Evolutionary conservation across 106 monocot genomes (phyloP), one percentile per base, ranked within the genome.

Genomic region (Gastrodia elata): DNA sequence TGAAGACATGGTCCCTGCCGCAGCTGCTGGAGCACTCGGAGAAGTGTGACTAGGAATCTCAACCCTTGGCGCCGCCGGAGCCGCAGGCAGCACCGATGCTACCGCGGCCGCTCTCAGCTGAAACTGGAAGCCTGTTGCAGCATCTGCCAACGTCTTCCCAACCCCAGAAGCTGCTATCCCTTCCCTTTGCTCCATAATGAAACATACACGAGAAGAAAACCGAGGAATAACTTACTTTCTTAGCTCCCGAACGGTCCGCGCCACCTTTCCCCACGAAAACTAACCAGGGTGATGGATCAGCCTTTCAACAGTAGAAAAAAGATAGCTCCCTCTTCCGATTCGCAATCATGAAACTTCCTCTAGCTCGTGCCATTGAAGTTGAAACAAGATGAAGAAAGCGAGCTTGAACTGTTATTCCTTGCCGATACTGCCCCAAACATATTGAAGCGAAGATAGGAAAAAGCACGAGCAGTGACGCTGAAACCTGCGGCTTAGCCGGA

Each of bases 131-230:
- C 38, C 39, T 38, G 2, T 9, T 10, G 34, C 65, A 35, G 15
- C 34, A 5, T 43, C 72, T 52, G 18, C 59, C 48, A 30, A 37
- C 74, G 68, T 18, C 70, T n/a, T 77, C 43, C 78, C 65, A 40
- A 68, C 70, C 26, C 48, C 74, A 25, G 81, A 32, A 20, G 33
- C 49, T 11, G 57, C n/a, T n/a, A 39, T 74, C 39, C 15, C 79
- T 52, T 77, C 78, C 39, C 65, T 82, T 33, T 55, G 72, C 28
- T 80, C 85, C 85, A 86, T 86, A 38, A 68, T 71, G 70, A 72
- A 49, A 73, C 68, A 38, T 52, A 58, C 35, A 44, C 42, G 33
- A 25, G 28, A 64, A 49, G 2, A 13, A 37, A 58, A 13, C 38
- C 48, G 11, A 56, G 22, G 5, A 36, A 35, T 1, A n/a, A 2